phyloP scores from a whole-genome alignment of 1,284 basidiomycete species.

The Leccinum proliferum region DNA sequence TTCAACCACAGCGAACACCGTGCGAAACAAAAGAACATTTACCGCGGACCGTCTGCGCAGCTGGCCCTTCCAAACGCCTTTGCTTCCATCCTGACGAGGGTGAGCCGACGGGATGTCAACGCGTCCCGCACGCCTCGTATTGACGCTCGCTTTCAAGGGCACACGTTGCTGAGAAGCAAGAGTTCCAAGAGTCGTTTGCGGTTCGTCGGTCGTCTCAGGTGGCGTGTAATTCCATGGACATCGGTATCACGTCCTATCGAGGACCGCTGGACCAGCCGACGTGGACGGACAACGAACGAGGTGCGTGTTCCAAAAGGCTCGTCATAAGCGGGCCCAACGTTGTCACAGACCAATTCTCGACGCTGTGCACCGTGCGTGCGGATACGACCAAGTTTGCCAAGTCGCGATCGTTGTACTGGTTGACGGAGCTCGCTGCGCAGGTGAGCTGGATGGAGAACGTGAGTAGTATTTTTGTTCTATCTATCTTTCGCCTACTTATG shows the following conservation, averaged over 20 bases:
- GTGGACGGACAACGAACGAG: conserved; percentile 24
- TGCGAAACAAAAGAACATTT: conserved; percentile 19
- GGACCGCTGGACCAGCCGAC: conserved; percentile 17
- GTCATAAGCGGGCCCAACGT: neutral
- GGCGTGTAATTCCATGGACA: conserved; percentile 20
- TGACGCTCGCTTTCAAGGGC: conserved; percentile 20
- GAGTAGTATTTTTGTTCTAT: conserved; percentile 7
- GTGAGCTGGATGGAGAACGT: conserved; percentile 41
- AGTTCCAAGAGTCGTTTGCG: conserved; percentile 26
- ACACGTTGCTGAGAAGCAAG: conserved; percentile 27
- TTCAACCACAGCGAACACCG: conserved; percentile 37
- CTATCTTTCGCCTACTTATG: conserved; percentile 1
- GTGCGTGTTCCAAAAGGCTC: conserved; percentile 2
- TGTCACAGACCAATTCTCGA: conserved; percentile 33
- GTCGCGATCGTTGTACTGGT: conserved; percentile 29
- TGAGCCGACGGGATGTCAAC: conserved; percentile 7
- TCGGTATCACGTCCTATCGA: conserved; percentile 24
- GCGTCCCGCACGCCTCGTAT: neutral
- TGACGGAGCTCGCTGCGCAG: conserved; percentile 43
- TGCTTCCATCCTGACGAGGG: conserved; percentile 28
- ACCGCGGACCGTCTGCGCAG: conserved; percentile 20
- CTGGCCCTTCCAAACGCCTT: conserved; percentile 25
- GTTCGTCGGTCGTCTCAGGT: conserved; percentile 20
- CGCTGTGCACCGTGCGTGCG: conserved; percentile 34
- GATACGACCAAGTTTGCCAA: conserved; percentile 31